Evolutionary conservation across 169 alveolate genomes (phyloP).

Genomic region (Eimeria brunetti): DNA sequence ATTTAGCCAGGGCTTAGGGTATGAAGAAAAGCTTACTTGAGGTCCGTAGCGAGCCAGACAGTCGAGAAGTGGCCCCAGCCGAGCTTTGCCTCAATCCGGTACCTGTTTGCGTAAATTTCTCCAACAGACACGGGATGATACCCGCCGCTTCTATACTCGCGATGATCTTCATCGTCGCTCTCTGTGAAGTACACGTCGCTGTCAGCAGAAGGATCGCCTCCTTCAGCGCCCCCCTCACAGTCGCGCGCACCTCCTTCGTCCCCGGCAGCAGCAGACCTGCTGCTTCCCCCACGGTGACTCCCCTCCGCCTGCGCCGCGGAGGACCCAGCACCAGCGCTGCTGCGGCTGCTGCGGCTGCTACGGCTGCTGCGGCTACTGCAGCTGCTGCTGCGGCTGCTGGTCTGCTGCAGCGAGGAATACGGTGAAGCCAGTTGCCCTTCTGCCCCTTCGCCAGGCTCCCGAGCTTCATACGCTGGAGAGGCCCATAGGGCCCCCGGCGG

Average conservation of each 20-base stretch:
- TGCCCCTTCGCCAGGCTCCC: constrained; percentile 39
- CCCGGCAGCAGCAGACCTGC: constrained; percentile 21
- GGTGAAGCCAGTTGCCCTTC: constrained; percentile 25
- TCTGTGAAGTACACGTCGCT: constrained; percentile 81
- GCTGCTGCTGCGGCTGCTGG: constrained; percentile 74
- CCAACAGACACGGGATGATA: constrained; percentile 83
- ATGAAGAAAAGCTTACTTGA: constrained; percentile 10
- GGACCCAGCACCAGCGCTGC: constrained; percentile 24
- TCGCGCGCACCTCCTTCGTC: neutral
- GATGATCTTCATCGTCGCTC: constrained; percentile 83
- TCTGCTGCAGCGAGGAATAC: constrained; percentile 35
- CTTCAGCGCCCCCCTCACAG: constrained; percentile 54
- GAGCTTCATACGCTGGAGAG: constrained; percentile 32
- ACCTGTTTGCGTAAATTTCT: constrained; percentile 95
- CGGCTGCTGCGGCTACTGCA: constrained; percentile 57
- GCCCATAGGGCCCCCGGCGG: constrained; percentile 42
- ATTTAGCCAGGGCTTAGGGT: neutral
- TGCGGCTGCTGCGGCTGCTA: constrained; percentile 39
- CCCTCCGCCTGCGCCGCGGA: constrained; percentile 3
- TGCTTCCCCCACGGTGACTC: constrained; percentile 19
- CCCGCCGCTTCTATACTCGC: constrained; percentile 83
- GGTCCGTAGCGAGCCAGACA: constrained; percentile 99
- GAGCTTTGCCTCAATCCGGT: constrained; percentile 97
- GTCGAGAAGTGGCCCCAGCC: constrained; percentile 99
- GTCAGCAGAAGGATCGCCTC: constrained; percentile 49